Percentiles rank a stretch among this genome's conserved stretches.
These are phyloP conservation scores for Globisporangium barbulae DNA, from an alignment of 352 stramenopile genomes.

Conservation along the genomic window DNA sequence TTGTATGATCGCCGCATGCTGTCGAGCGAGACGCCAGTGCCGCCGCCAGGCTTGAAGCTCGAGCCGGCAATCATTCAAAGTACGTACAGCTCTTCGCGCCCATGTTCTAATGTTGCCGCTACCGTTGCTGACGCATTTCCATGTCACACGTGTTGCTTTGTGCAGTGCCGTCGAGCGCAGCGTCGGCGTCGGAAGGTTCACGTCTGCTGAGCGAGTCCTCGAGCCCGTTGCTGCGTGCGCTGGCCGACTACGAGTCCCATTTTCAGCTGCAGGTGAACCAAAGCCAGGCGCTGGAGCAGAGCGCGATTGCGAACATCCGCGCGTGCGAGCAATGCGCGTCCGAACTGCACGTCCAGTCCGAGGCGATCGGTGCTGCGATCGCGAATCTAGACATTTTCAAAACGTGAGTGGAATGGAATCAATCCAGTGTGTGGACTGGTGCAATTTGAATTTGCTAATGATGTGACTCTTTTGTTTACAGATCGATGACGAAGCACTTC, in stretches of 20 bases:
- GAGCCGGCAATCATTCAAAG: constrained; percentile 2
- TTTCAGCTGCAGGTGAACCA: constrained; percentile 78
- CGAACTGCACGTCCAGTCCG: constrained; percentile 62
- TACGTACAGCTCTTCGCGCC: background rate
- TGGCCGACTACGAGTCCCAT: constrained; percentile 79
- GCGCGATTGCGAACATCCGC: constrained; percentile 48
- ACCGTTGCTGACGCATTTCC: background rate
- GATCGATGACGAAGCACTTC: constrained; percentile 82
- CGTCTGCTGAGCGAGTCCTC: constrained; percentile 74
- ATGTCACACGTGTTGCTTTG: constrained; percentile 6
- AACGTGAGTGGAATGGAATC: constrained; percentile 15
- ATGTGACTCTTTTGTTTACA: constrained; percentile 1
- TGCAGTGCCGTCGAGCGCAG: constrained; percentile 51
- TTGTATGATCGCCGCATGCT: constrained; percentile 82
- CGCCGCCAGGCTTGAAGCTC: constrained; percentile 46
- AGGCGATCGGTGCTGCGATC: constrained; percentile 70
- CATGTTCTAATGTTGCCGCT: background rate
- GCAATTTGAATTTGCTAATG: background rate
- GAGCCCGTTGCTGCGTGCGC: constrained; percentile 68
- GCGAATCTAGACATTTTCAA: constrained; percentile 82
- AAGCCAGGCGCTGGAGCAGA: constrained; percentile 55
- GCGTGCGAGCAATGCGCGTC: constrained; percentile 48
- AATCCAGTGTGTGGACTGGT: background rate
- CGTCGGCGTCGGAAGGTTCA: constrained; percentile 60
- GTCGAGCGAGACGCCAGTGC: constrained; percentile 48